Evolutionary conservation across 2,329 filamentous ascomycete genomes (phyloP).

Genomic region (Ceratocystiopsis sp.): DNA sequence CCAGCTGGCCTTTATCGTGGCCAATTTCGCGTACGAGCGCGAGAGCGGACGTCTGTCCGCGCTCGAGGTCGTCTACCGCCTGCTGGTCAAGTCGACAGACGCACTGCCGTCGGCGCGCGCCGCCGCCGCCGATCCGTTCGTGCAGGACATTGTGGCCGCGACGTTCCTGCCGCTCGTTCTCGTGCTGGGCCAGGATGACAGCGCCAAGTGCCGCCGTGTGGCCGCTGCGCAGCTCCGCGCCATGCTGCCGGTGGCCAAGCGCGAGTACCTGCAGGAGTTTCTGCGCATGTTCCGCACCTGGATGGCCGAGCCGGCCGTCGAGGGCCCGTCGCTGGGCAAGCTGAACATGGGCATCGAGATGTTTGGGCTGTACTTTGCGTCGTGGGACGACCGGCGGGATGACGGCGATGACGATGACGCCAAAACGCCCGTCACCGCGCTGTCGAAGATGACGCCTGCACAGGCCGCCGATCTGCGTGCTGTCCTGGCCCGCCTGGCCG

Average conservation of each 20-base stretch:
- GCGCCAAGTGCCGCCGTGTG: slow-evolving; percentile 66
- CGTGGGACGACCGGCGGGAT: slow-evolving; percentile 21
- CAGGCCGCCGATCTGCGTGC: slow-evolving; percentile 51
- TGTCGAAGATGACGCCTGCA: slow-evolving; percentile 22
- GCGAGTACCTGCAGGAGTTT: slow-evolving; percentile 54
- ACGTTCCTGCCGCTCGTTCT: slow-evolving; percentile 80
- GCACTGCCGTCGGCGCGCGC: slow-evolving; percentile 1
- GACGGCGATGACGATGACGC: background rate
- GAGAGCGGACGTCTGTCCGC: slow-evolving; percentile 80
- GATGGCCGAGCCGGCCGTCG: slow-evolving; percentile 31
- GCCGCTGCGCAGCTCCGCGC: slow-evolving; percentile 66
- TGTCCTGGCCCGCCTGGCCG: slow-evolving; percentile 36
- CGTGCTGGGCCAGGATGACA: slow-evolving; percentile 76
- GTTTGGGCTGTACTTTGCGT: slow-evolving; percentile 71
- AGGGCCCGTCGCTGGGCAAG: slow-evolving; percentile 39
- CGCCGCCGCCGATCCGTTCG: slow-evolving; percentile 40
- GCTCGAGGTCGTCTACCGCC: slow-evolving; percentile 74
- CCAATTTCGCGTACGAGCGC: slow-evolving; percentile 81
- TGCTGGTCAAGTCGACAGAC: slow-evolving; percentile 64
- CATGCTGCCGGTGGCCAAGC: slow-evolving; percentile 62
- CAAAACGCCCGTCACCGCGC: background rate
- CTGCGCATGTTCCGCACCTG: slow-evolving; percentile 55
- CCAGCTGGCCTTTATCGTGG: slow-evolving; percentile 74
- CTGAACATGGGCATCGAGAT: slow-evolving; percentile 51
- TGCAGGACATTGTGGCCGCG: slow-evolving; percentile 63